Base-by-base conservation (phyloP, 2,329 filamentous ascomycete genomes). In the Aschersonia sp. region DNA sequence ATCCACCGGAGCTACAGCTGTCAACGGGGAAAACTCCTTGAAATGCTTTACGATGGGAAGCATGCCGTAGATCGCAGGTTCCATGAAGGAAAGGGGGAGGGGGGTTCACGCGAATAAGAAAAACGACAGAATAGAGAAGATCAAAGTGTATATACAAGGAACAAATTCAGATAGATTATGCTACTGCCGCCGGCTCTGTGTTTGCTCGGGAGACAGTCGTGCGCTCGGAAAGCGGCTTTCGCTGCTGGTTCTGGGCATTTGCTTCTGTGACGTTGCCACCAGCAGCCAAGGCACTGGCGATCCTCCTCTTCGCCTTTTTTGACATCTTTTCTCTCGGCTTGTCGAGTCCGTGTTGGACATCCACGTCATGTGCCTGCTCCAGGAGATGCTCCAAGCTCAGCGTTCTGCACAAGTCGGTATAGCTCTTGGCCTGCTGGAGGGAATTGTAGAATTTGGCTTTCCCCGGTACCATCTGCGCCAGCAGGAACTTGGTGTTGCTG, bases 401-500 rank as follows among this genome's bases (percentile, higher is more conserved):
- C 1, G 73, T 66, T 48, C 79, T 70, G 58, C 87, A 84, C 2
- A 82, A 63, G 46, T 84, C 79, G 7, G 66, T 67, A 58, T 95
- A 95, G 55, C 76, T 83, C 66, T 83, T 88, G 50, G 76, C 74
- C 44, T 68, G 64, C 51, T 77, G 79, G 54, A 92, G 72, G 4
- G 70, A 63, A 49, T 73, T 71, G 60, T 83, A 84, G 1, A 69
- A 70, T 40, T 75, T 69, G 44, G 78, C 71, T 62, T 88, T 94
- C 12, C 89, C 87, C 0, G 88, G 87, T 30, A 97, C 79, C 64
- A 95, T 76, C 62, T 95, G 87, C 41, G 78, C 77, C 31, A 98
- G 77, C 32, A 92, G 71, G 61, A 84, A 98, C 63, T 98, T 98
- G 5, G 89, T 95, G 67, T 98, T 98, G 43, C 84, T 83, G 62